Base-by-base conservation (phyloP, 306 rosid genomes). In the Oemleria cerasiformis region DNA sequence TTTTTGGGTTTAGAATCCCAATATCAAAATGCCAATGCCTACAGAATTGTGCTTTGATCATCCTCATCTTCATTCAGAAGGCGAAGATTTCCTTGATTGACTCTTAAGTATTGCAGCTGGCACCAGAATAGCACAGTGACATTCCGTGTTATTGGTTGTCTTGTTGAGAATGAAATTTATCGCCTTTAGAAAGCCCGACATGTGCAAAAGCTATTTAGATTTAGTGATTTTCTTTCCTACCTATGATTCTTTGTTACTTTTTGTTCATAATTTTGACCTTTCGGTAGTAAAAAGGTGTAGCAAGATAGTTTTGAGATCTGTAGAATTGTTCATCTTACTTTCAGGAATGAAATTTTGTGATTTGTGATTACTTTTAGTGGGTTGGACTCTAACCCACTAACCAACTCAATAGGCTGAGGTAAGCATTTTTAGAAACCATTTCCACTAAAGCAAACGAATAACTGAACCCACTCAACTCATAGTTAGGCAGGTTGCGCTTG, bases 211-310 rank as follows among this genome's bases (percentile, higher is more conserved):
- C 62, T 5, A 40, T 21, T 42, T 51, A 58, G 51, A 44, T 39
- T 10, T n/a, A 14, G 42, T 40, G 34, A 48, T n/a, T 17, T 5
- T 23, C 36, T 38, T 41, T 65, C 56, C 11, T 17, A 19, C 36
- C 9, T 36, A 13, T 59, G 4, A 21, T 75, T 60, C 48, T 72
- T 78, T 65, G 20, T 65, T 44, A 62, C 47, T 11, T 48, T 65
- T 65, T 40, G 25, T 34, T 70, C 42, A 65, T 59, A 49, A 12
- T 48, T 65, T 71, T 5, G 41, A 9, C 7, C 20, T 39, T 25
- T 68, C 40, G n/a, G 38, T 55, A 30, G 73, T 55, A 23, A 54
- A 11, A 51, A 55, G 21, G 44, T 67, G 47, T 68, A 76, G 67
- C 59, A 44, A 67, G 50, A 36, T 71, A 25, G 69, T 53, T 56